Base-by-base conservation (phyloP, 2,329 filamentous ascomycete genomes). In the Monilinia vaccinii-corymbosi region DNA sequence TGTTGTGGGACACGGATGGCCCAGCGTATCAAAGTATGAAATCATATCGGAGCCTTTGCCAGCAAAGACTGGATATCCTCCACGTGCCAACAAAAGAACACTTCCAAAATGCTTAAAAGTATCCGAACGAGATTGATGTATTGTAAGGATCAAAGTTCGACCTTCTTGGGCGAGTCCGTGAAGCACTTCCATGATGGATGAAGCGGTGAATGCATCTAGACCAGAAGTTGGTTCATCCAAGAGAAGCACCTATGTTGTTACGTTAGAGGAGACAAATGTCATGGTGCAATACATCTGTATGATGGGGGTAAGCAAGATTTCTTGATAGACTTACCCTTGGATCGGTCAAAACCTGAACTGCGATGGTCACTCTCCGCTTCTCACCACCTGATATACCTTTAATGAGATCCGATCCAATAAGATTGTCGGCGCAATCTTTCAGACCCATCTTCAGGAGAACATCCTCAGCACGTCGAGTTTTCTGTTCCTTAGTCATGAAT, bases 341-440 rank as follows among this genome's bases (percentile, higher is more conserved):
- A 61, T 91, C 86, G 0, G 87, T 91, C 13, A 92, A 76, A 8
- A 91, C 85, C 66, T 92, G 88, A 0, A 91, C 83, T 0, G 87
- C 88, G 62, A 92, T 91, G 3, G 86, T 87, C 7, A 91, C 87
- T 59, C 89, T 81, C 2, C 88, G 79, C 73, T 91, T 91, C 72
- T 92, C 88, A 21, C 89, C 89, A 2, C 88, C 88, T 10, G 86
- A 90, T 34, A 92, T 91, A 0, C 88, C 88, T 70, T 91, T 91
- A 65, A 89, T 79, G 4, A 88, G 72, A 10, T 89, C 86, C 60
- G 81, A 86, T 2, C 88, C 88, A 10, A 92, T 81, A 0, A 91
- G 71, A 57, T 88, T 89, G 68, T 91, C 83, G 1, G 87, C 88
- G 64, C 88, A 91, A 65, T 91, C 88, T 67, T 89, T 90, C 4